Base-by-base conservation (phyloP, 306 rosid species). In the Vigna hirtella region DNA sequence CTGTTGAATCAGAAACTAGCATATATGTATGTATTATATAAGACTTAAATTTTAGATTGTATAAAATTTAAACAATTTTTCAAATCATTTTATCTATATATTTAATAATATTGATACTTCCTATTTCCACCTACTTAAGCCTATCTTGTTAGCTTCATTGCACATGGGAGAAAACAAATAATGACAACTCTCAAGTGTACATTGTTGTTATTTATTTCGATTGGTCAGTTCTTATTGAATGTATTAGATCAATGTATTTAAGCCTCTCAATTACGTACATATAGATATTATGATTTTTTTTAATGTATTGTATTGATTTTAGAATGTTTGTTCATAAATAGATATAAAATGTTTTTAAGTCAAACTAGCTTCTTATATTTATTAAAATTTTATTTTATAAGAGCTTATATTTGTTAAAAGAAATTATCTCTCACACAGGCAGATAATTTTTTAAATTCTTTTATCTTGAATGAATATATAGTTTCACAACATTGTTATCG, bases 121-220 rank as follows among this genome's bases (percentile, higher is more conserved):
- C 55, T 17, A 38, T 28, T 72, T 65, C 63, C 43, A 4, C 15
- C 56, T 43, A 22, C n/a, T 77, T 52, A 32, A 32, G 28, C 34
- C 3, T 32, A 69, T 30, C 77, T 43, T 28, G 18, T 56, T 69
- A 6, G 9, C 30, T 78, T 69, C 51, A 15, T 59, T 5, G 59
- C 76, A 77, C 76, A 56, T 50, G 74, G 74, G 18, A 8, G 15
- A 15, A 63, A 12, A 14, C 16, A 38, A 47, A 66, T 20, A 20
- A 11, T 17, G 50, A 65, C 53, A 24, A 38, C 7, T 4, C 28
- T 53, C 22, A 42, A 53, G 16, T 26, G 2, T 16, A 7, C 22
- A 38, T 42, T 67, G 57, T 42, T 67, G 57, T 38, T 52, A 15
- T 58, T 59, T 15, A 42, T 11, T 73, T 43, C 57, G 9, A 58